Percentiles rank a stretch among this genome's conserved stretches.
Conservation (phyloP, 768 basidiomycete species). For the Kwoniella pini region DNA sequence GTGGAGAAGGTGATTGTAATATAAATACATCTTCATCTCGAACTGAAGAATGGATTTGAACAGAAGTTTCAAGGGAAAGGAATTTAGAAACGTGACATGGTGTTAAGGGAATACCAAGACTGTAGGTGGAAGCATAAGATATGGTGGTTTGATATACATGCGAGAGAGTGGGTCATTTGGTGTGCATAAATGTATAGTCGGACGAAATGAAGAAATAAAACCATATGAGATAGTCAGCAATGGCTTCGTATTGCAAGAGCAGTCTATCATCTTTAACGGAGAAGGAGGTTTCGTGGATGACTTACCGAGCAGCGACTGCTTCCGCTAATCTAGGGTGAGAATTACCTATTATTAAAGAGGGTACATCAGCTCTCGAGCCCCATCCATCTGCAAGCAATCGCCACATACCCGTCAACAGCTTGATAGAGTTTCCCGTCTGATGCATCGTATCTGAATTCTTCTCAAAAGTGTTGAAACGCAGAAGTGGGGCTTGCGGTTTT, state of each 20-base stretch:
- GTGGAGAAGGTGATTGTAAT: conserved; percentile 65
- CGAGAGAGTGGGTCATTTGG: not conserved
- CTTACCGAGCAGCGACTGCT: conserved; percentile 86
- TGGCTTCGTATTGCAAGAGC: not conserved
- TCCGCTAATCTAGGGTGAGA: conserved; percentile 95
- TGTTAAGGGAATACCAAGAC: conserved; percentile 84
- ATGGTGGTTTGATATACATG: not conserved
- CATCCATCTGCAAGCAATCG: not conserved
- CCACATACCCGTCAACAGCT: conserved; percentile 53
- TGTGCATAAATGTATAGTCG: no score
- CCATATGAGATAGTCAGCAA: no score
- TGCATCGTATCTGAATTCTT: no score
- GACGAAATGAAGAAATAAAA: no score
- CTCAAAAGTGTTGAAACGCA: no score
- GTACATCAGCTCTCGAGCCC: not conserved
- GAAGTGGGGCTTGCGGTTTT: conserved; percentile 1
- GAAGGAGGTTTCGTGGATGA: not conserved
- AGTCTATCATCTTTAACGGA: not conserved
- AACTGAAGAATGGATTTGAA: conserved; percentile 90
- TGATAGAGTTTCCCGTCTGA: conserved; percentile 54
- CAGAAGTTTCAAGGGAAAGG: conserved; percentile 86
- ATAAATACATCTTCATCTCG: conserved; percentile 99
- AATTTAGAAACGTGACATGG: conserved; percentile 84
- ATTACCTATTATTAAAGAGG: conserved; percentile 64
- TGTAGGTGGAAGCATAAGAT: conserved; percentile 48